These are phyloP conservation scores for Alternaria consortialis DNA, from an alignment of 2,329 filamentous ascomycete species.

Conservation along the genomic window DNA sequence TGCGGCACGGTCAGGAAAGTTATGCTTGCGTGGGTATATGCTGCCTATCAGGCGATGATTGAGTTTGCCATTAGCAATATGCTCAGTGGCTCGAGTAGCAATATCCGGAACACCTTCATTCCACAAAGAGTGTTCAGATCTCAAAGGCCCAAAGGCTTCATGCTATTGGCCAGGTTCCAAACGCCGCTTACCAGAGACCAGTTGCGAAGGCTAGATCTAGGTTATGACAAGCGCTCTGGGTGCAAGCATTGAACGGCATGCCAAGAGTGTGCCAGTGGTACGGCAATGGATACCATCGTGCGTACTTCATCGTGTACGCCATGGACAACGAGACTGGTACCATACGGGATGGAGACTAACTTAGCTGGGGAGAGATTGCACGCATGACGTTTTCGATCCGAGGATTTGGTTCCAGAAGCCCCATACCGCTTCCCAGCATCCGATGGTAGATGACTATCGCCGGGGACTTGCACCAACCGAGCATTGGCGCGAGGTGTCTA, in stretches of 20 bases:
- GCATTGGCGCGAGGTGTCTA: background rate
- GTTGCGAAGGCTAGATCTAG: background rate
- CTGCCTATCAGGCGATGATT: background rate
- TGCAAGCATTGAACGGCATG: background rate
- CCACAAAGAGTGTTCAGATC: background rate
- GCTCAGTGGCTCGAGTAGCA: background rate
- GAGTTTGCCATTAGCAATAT: background rate
- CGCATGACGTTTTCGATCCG: background rate
- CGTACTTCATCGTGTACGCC: background rate
- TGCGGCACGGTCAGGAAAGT: background rate
- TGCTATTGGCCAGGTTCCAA: background rate
- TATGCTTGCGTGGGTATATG: background rate
- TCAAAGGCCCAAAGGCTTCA: background rate
- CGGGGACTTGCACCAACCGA: background rate
- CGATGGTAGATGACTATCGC: background rate
- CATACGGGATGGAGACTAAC: background rate
- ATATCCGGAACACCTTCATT: background rate
- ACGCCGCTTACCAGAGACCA: background rate
- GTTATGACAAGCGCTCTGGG: background rate
- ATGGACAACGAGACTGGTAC: background rate
- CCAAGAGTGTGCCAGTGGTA: background rate
- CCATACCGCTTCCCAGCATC: background rate
- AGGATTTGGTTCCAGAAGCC: background rate
- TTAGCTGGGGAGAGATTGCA: background rate
- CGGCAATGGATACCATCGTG: background rate